These are phyloP conservation scores for Baffinella frigidus DNA, from an alignment of 208 protist species.

Conservation along the genomic window DNA sequence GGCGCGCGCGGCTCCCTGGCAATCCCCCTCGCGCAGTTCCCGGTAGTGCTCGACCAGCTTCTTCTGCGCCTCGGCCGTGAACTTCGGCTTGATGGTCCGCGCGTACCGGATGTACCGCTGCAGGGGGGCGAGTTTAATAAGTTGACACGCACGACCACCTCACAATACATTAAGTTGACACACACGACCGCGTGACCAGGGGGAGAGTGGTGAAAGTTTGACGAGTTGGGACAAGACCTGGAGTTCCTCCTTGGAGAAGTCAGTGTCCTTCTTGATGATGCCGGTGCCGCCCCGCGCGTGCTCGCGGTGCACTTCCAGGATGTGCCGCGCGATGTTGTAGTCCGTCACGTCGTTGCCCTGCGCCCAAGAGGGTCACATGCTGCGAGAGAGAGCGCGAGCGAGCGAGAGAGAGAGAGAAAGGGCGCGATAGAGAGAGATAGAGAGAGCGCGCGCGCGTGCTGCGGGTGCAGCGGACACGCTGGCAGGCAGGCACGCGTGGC, in stretches of 20 bases:
- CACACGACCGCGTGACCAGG: too few relatives aligned
- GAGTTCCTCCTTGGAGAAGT: conserved; percentile 63
- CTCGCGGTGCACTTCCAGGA: conserved; percentile 88
- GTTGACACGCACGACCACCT: too few relatives aligned
- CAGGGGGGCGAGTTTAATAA: too few relatives aligned
- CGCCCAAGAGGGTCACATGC: neutral
- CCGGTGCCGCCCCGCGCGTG: conserved; percentile 54
- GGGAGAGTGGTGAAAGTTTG: too few relatives aligned
- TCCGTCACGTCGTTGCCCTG: conserved; percentile 87
- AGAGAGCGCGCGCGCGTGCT: too few relatives aligned
- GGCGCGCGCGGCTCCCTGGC: neutral
- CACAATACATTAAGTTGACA: too few relatives aligned
- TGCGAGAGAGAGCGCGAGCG: too few relatives aligned
- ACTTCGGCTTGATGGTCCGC: conserved; percentile 83
- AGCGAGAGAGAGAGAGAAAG: too few relatives aligned
- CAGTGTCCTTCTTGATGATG: neutral
- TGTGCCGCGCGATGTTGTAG: conserved; percentile 92
- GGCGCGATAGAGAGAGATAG: too few relatives aligned
- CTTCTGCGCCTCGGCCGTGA: neutral
- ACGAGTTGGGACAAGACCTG: too few relatives aligned
- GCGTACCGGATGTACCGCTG: conserved; percentile 86
- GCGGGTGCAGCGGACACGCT: too few relatives aligned
- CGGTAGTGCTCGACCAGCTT: conserved; percentile 75
- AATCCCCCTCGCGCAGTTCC: conserved; percentile 71
- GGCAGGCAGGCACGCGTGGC: too few relatives aligned